Base-by-base conservation (phyloP, 116 monocot species). In the Dioscorea cayenensis region DNA sequence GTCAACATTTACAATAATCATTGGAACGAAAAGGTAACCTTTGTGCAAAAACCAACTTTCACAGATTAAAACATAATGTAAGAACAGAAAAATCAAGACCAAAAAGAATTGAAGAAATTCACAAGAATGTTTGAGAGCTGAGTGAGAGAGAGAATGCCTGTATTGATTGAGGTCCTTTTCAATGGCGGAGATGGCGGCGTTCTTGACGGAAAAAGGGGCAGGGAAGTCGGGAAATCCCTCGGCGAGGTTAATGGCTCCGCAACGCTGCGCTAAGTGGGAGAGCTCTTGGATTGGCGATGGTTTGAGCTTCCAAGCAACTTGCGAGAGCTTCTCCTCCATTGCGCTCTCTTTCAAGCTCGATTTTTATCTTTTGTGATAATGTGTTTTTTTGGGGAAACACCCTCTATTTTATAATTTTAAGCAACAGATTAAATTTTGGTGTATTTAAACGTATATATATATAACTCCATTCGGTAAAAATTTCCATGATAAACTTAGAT, bases 211-310 rank as follows among this genome's bases (percentile, higher is more conserved):
- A 8, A 63, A 49, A 10, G 93, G 93, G 50, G 90, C 90, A 49
- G 90, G 86, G 80, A 92, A 92, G 72, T 90, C 90, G 25, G 93
- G 93, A 73, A 86, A 92, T 5, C 92, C 96, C 77, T 90, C 90
- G 28, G 95, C 91, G 51, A 90, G 86, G 80, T 96, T 92, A 80
- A 96, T 83, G 78, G 96, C 93, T 52, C 90, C 92, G 71, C 75
- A 66, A 8, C 81, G 77, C 77, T 92, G 90, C 18, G 93, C 90
- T 48, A 96, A 88, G 12, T 78, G 84, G 48, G 96, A 92, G 63
- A 96, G 93, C 72, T 96, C 81, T 64, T 88, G 90, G 68, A 96
- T 92, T 18, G 87, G 90, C 2, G 93, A 96, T 4, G 90, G 68
- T 3, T 35, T 68, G 59, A 90, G 77, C 11, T 29, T 51, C 22